Evolutionary conservation across 345 rosid genomes (phyloP), one percentile per base, ranked within the genome.

Genomic region (Hypericum perforatum): DNA sequence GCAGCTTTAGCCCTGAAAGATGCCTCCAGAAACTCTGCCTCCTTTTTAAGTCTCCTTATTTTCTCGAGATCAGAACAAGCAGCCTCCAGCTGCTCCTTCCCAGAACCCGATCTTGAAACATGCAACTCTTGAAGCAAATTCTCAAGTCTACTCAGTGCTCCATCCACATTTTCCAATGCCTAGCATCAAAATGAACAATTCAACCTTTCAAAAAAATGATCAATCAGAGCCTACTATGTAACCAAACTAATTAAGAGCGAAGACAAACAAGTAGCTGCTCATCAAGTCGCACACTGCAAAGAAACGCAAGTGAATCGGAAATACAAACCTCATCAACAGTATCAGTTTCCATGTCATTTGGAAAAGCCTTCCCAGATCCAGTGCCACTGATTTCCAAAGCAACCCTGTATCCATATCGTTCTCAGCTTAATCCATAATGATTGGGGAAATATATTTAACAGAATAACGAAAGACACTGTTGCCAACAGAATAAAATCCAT

Each of bases 61-160:
- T 76, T 92, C 74, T 85, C 94, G 56, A 92, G 95, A 76, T 92
- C 94, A 63, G 89, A 88, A 73, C 97, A 85, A 58, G 98, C 98
- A 47, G 94, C 95, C 73, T 85, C 74, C 66, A 92, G 54, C 67
- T 88, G 81, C 71, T 85, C 94, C 65, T 83, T 92, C 68, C 95
- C 89, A 59, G 90, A 76, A 61, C 63, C 66, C 53, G 97, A 78
- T 67, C 82, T 82, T 55, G 95, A 78, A 52, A 81, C 73, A 60
- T 80, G 82, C 72, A 83, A 69, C 74, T 82, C 78, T 63, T 83
- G 84, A 58, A 83, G 80, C 83, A 92, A 68, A 59, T 82, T 73
- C 68, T 92, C 98, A 52, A 92, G 79, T 74, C 81, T 88, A 43
- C 77, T 65, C 12, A 92, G 70, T 69, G 95, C 87, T 68, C 76